Conservation (phyloP, 2,329 filamentous ascomycete species). For the Exutisphaerella laricina region DNA sequence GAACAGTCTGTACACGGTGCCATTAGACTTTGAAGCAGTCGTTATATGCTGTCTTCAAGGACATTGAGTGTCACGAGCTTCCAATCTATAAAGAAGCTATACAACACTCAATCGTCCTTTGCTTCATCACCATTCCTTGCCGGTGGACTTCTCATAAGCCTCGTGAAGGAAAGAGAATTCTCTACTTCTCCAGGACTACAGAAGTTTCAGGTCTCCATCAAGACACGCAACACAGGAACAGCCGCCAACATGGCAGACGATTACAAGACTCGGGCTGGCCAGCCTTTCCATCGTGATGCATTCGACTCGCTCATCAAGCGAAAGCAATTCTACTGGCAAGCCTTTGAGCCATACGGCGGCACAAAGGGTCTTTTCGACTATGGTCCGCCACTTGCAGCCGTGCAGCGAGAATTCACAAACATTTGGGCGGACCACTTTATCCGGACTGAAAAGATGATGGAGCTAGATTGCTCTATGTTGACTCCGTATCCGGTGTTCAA, state of each 20-base stretch:
- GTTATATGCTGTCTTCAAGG: slow-evolving; percentile 12
- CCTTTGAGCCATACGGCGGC: slow-evolving; percentile 78
- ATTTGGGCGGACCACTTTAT: slow-evolving; percentile 91
- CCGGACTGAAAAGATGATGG: slow-evolving; percentile 89
- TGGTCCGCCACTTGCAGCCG: slow-evolving; percentile 78
- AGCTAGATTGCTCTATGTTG: slow-evolving; percentile 89
- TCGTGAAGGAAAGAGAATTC: slow-evolving; percentile 8
- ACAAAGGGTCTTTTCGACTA: slow-evolving; percentile 71
- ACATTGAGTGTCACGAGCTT: slow-evolving; percentile 15
- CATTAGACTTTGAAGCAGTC: too few species aligned
- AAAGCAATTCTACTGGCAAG: slow-evolving; percentile 88
- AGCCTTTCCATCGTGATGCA: slow-evolving; percentile 75
- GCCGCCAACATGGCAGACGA: slow-evolving; percentile 50
- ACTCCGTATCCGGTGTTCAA: slow-evolving; percentile 92
- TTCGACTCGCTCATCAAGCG: slow-evolving; percentile 83
- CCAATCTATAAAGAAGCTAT: too few species aligned
- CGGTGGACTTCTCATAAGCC: too few species aligned
- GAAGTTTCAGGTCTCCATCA: slow-evolving; percentile 24
- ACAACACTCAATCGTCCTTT: too few species aligned
- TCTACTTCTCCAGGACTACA: slow-evolving; percentile 15
- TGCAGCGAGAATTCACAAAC: slow-evolving; percentile 84
- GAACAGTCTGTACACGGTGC: too few species aligned
- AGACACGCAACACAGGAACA: slow-evolving; percentile 35
- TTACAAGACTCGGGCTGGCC: slow-evolving; percentile 75
- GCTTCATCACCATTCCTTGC: too few species aligned